Percentiles rank a stretch among this genome's conserved stretches.
These are phyloP conservation scores for Harringtonia lauricola DNA, from an alignment of 2,329 filamentous ascomycete genomes.

Conservation along the genomic window DNA sequence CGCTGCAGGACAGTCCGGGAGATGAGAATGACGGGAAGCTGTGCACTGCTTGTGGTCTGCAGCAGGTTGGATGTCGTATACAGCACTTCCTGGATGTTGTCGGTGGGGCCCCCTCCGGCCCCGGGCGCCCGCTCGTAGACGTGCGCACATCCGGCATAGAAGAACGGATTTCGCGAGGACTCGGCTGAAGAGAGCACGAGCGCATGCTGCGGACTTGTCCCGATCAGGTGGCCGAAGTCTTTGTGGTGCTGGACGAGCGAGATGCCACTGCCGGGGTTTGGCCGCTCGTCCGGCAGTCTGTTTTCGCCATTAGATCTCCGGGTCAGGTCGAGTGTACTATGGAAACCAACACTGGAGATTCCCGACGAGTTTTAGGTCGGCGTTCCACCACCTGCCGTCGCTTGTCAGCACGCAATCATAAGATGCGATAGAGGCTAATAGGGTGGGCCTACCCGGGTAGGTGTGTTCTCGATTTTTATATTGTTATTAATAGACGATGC, in stretches of 20 bases:
- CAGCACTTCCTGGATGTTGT: conserved; percentile 23
- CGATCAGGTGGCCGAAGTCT: conserved; percentile 23
- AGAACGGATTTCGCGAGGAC: conserved; percentile 31
- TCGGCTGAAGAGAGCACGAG: conserved; percentile 29
- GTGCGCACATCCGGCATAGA: conserved; percentile 33
- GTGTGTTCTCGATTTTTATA: background rate
- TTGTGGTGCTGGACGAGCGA: conserved; percentile 25
- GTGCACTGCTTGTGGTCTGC: conserved; percentile 22
- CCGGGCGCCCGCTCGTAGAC: conserved; percentile 15
- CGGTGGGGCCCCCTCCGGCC: background rate
- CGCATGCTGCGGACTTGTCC: conserved; percentile 22
- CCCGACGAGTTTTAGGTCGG: conserved; percentile 2
- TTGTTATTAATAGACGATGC: background rate
- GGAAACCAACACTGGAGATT: conserved; percentile 1
- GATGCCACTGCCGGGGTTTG: conserved; percentile 9
- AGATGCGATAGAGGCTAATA: background rate
- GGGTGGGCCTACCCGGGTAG: background rate
- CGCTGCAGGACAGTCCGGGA: conserved; percentile 27
- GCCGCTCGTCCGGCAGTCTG: background rate
- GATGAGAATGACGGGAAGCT: conserved; percentile 31
- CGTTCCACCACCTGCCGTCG: conserved; percentile 2
- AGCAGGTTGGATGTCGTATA: conserved; percentile 34
- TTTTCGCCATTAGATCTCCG: background rate
- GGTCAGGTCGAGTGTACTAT: background rate
- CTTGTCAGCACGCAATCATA: background rate